Percentiles rank a stretch among this genome's conserved stretches.
Evolutionary conservation across 2,329 filamentous ascomycete genomes (phyloP).

Genomic region (Calonectria pseudoturangicola): DNA sequence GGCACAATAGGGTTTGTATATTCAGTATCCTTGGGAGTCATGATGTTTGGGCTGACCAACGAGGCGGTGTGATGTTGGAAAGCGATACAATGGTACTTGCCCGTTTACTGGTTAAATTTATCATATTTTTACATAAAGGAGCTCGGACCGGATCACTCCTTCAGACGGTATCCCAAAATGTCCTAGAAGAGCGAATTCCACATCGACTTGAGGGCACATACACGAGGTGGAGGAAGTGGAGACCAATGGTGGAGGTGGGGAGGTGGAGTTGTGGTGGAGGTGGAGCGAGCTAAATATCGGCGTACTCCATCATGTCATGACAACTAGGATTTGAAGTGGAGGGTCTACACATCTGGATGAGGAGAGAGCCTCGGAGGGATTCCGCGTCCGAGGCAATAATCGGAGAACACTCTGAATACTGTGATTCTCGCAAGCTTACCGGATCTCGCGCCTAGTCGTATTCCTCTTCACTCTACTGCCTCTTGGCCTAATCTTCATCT

Average conservation of each 20-base stretch:
- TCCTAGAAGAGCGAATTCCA: neutral
- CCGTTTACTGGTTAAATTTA: neutral
- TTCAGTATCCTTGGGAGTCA: constrained; percentile 1
- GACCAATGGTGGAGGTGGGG: neutral
- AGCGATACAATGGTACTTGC: neutral
- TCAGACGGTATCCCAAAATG: neutral
- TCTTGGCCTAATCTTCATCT: neutral
- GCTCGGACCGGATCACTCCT: neutral
- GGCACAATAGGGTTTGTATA: constrained; percentile 66
- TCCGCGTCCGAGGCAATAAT: neutral
- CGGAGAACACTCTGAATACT: neutral
- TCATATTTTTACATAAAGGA: neutral
- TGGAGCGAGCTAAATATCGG: neutral
- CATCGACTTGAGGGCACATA: too few species aligned
- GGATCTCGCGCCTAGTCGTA: neutral
- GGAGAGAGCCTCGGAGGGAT: neutral
- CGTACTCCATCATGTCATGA: constrained; percentile 11
- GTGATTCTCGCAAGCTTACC: neutral
- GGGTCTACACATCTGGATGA: neutral
- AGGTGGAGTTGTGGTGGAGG: neutral
- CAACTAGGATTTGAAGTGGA: neutral
- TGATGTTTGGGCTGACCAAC: neutral
- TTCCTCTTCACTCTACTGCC: neutral
- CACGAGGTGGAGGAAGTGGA: neutral
- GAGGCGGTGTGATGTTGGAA: neutral